Conservation (phyloP, 2,329 filamentous ascomycete species). For the Leptographium lundbergii region DNA sequence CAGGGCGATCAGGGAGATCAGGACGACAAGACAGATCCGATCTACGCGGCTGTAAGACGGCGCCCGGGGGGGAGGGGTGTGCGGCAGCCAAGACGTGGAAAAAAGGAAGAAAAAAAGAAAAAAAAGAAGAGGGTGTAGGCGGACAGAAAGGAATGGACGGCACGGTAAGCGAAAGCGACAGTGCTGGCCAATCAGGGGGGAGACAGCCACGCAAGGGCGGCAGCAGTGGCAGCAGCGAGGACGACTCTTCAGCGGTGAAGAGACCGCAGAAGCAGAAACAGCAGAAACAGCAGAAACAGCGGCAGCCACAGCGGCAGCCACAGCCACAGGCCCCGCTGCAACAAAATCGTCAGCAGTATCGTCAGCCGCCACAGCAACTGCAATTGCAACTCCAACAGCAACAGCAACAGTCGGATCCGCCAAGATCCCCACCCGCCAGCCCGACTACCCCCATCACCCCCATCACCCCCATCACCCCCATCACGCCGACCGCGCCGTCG, state of each 20-base stretch:
- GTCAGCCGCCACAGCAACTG: not conserved
- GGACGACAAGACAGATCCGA: too few relatives aligned
- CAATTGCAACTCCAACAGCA: not conserved
- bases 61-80: too few relatives aligned
- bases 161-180: not conserved
- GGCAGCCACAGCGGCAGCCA: not conserved
- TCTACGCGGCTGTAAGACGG: too few relatives aligned
- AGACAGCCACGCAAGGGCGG: not conserved
- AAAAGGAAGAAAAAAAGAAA: too few relatives aligned
- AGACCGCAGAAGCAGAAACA: not conserved
- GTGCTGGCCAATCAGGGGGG: slow-evolving; percentile 7
- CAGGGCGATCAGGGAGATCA: too few relatives aligned
- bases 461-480: not conserved
- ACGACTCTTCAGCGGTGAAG: too few relatives aligned
- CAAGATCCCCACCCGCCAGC: not conserved
- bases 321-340: not conserved
- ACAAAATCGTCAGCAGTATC: not conserved
- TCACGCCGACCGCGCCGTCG: not conserved
- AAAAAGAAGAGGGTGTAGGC: too few relatives aligned
- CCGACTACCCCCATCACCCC: not conserved
- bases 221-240: not conserved
- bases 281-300: slow-evolving; percentile 1
- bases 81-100: too few relatives aligned
- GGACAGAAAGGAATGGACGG: not conserved
- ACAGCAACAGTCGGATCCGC: not conserved